Base-by-base conservation (phyloP, 768 basidiomycete genomes). In the Hygrophoropsis aurantiaca region DNA sequence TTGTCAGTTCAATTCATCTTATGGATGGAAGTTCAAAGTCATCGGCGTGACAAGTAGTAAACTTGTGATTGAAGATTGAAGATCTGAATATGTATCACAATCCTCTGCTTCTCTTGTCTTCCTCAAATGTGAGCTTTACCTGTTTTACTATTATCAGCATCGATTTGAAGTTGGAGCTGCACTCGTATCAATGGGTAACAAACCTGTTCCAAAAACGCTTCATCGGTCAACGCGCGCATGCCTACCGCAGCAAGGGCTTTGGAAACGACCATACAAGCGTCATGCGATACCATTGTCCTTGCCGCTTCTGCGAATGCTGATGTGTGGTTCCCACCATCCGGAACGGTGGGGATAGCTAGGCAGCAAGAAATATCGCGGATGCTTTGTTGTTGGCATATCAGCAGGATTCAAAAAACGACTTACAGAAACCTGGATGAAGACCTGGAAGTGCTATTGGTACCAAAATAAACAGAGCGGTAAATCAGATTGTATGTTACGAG, bases 251-350 rank as follows among this genome's bases (percentile, higher is more conserved):
- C 87, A 11, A 92, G 73, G 4, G 81, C 84, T 56, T 86, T 87
- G 18, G 83, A 79, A 3, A 89, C 74, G 46, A 80, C 74, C 40
- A 90, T 64, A 51, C 80, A 82, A 5, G 82, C 85, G 21, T 80
- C 69, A 51, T 91, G 90, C 0, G 88, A 80, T 23, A 67, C 69
- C 3, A 70, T 60, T 0, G 80, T 84, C 0, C 78, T 73, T 0
- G 87, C 87, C 0, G 87, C 69, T 16, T 77, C 65, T n/a, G 78
- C 67, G 59, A 92, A 92, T 11, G 69, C 81, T 2, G 66, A 68
- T 0, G 90, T 91, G 55, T 92, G 90, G 57, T 91, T 91, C 7
- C 88, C 88, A 10, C 88, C 90, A 53, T 81, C 74, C 0, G 69
- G 60, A 18, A 80, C 71, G 0, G 85, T 89, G 3, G 90, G 90